Evolutionary conservation across 2,329 filamentous ascomycete genomes (phyloP), one percentile per base, ranked within the genome.

Genomic region (Cephalotrichum gorgonifer): DNA sequence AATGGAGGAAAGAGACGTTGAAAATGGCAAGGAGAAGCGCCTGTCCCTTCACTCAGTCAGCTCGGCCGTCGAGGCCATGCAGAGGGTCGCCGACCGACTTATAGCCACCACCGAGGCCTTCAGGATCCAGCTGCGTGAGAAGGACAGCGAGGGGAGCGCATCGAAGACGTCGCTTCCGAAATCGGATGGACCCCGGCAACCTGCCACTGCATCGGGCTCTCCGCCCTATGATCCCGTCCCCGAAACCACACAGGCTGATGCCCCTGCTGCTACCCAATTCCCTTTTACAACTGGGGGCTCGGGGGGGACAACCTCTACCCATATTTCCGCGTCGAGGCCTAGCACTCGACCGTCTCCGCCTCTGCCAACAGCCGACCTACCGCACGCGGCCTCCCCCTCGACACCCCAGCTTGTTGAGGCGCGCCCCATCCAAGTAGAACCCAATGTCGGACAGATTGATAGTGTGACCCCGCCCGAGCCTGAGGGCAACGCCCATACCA

Each of bases 51-150:
- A 46, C 22, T 46, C 42, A 23, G 31, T 39, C 35, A 51, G 25
- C 31, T 50, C 52, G 30, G 50, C 51, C 35, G 47, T 42, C 43
- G 51, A 52, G 27, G 53, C 53, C n/a, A 52, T 54, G 38, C 49
- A 53, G 23, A 41, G 45, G 15, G 53, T 49, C 8, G 53, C 53
- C 23, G 49, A 54, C 25, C 39, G 46, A 4, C 49, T 54, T 22
- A 51, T 54, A 17, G 51, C 51, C 33, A 43, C 42, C 20, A 54
- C 53, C 26, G 53, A 52, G 28, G 47, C 44, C 22, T 50, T 51
- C 27, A 33, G 51, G 9, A 26, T 41, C 58, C 48, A 48, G 20
- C 30, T 50, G 11, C 48, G 49, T n/a, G 47, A 53, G 31, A 45
- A 50, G 22, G 49, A 47, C 17, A 20, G 35, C 22, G 20, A 41